These are phyloP conservation scores for Sphenostylis stenocarpa DNA, from an alignment of 306 rosid genomes.

Conservation along the genomic window DNA sequence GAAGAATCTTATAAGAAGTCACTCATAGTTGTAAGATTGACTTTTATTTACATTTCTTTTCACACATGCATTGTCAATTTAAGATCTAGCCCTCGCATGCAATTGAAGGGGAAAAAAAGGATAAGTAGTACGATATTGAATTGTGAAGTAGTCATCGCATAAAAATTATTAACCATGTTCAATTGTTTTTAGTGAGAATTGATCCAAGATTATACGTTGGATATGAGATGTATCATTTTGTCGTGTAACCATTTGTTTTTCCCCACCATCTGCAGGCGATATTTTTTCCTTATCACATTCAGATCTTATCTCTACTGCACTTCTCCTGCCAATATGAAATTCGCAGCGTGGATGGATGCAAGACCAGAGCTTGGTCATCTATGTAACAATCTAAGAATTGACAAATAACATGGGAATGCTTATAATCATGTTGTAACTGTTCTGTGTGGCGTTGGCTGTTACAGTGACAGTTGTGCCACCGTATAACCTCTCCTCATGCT, in stretches of 20 bases:
- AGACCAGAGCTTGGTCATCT: constrained; percentile 89
- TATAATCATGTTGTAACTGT: constrained; percentile 22
- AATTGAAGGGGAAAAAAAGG: neutral
- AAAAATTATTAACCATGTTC: neutral
- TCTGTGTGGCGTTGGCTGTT: constrained; percentile 31
- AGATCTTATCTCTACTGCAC: constrained; percentile 74
- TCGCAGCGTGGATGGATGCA: constrained; percentile 74
- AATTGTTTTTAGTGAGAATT: neutral
- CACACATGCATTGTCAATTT: neutral
- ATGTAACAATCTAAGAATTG: constrained; percentile 75
- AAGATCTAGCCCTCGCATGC: neutral
- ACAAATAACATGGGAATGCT: constrained; percentile 47
- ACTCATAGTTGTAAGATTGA: neutral
- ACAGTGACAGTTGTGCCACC: neutral
- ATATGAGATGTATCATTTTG: neutral
- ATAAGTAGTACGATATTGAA: neutral
- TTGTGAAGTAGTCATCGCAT: neutral
- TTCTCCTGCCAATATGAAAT: constrained; percentile 43
- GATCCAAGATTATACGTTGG: neutral
- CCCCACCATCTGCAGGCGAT: constrained; percentile 58
- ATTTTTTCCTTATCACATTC: constrained; percentile 74
- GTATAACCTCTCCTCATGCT: neutral
- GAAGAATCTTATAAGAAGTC: neutral
- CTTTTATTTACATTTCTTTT: neutral
- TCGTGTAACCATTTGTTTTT: constrained; percentile 15